These are phyloP conservation scores for Sugiyamaella americana DNA, from an alignment of 805 yeast species.

Conservation along the genomic window DNA sequence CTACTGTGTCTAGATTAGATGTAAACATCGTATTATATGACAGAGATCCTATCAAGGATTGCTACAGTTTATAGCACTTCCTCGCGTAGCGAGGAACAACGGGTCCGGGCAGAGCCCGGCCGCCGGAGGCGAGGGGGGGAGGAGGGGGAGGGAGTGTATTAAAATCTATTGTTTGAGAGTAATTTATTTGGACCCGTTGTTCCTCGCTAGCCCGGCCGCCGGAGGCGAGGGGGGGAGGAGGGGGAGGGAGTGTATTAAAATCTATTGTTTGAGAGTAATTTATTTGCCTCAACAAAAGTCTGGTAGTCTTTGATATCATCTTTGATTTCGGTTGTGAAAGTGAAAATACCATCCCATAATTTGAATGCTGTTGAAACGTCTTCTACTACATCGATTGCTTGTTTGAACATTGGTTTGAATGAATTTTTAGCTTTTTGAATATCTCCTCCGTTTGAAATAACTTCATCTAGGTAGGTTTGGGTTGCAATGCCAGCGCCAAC, in stretches of 20 bases:
- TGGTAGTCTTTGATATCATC: conserved; percentile 31
- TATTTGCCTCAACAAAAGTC: conserved; percentile 16
- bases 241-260: too few relatives aligned
- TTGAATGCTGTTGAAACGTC: conserved; percentile 24
- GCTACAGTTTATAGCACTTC: too few relatives aligned
- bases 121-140: neutral
- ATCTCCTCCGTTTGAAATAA: conserved; percentile 3
- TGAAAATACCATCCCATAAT: conserved; percentile 26
- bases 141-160: neutral
- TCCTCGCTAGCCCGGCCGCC: conserved; percentile 1
- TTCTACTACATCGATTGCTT: conserved; percentile 22
- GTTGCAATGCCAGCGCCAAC: conserved; percentile 58
- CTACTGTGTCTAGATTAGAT: neutral
- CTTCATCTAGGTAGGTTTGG: conserved; percentile 46
- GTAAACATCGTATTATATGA: too few relatives aligned
- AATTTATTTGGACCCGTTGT: too few relatives aligned
- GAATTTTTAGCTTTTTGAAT: conserved; percentile 12
- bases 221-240: too few relatives aligned
- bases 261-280: conserved; percentile 10
- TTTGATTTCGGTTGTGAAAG: conserved; percentile 34
- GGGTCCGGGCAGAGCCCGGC: neutral
- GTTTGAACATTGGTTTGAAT: conserved; percentile 24
- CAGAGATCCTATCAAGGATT: too few relatives aligned
- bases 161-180: too few relatives aligned
- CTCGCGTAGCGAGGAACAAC: neutral